phyloP scores from a whole-genome alignment of 2,329 filamentous ascomycete species.

The Beauveria sp. region DNA sequence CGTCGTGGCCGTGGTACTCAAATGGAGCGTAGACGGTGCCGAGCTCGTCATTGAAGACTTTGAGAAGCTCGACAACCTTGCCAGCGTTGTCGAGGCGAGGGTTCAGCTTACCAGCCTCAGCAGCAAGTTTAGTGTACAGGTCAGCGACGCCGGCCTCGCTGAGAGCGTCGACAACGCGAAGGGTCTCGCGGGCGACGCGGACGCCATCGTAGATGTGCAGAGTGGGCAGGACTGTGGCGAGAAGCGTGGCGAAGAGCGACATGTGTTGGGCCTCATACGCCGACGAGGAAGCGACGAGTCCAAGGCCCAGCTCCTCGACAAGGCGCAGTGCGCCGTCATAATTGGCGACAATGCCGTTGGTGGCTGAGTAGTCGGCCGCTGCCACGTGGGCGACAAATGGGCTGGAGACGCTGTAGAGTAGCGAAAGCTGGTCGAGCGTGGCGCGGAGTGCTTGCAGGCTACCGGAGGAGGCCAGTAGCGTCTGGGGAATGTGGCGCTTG shows the following conservation, averaged over 20 bases:
- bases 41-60: conserved; percentile 79
- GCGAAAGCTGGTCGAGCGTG: conserved; percentile 83
- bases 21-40: conserved; percentile 90
- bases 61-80: conserved; percentile 62
- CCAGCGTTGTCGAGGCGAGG: conserved; percentile 66
- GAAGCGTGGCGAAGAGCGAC: conserved; percentile 76
- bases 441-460: conserved; percentile 73
- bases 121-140: conserved; percentile 59
- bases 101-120: conserved; percentile 53
- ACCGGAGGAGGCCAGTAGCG: conserved; percentile 77
- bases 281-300: conserved; percentile 75
- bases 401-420: conserved; percentile 86
- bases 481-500: conserved; percentile 88
- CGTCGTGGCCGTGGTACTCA: conserved; percentile 81
- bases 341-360: conserved; percentile 71
- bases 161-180: conserved; percentile 74
- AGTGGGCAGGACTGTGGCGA: conserved; percentile 72
- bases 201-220: conserved; percentile 87
- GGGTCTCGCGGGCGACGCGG: conserved; percentile 72
- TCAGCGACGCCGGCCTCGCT: conserved; percentile 62
- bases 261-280: conserved; percentile 94
- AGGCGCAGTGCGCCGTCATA: conserved; percentile 74
- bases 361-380: conserved; percentile 72
- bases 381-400: conserved; percentile 90
- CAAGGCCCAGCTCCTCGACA: conserved; percentile 84